Base-by-base conservation (phyloP, 495 filamentous ascomycete genomes). In the Talaromyces ruber region DNA sequence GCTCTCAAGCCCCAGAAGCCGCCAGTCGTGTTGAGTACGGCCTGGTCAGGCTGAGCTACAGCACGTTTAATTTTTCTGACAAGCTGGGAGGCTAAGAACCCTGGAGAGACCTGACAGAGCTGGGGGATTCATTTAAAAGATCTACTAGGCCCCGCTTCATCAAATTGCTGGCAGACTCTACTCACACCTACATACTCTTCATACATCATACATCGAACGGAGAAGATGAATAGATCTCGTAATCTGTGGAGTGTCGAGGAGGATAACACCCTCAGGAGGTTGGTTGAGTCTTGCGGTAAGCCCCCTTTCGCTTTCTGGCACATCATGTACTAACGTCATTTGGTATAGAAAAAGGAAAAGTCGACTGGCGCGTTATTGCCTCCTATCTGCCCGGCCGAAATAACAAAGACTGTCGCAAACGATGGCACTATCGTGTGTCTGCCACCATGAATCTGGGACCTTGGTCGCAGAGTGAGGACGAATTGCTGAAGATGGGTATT, bases 381-480 rank as follows among this genome's bases (percentile, higher is more conserved):
- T 53, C 57, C 8, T 66, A 56, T 21, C 59, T 70, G 2, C 62
- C 53, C 21, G 67, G 69, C 9, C 59, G 69, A 11, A 64, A 62
- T 18, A 71, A 71, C 45, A 71, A 71, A 58, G 69, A 71, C 55
- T 71, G 69, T 37, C 67, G 69, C 55, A 69, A 68, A 29, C 63
- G 69, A 50, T 71, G 69, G 69, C 58, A 60, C 32, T 63, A 65
- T 39, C 37, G 60, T 28, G 51, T 65, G 30, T 43, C 64, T 16
- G 57, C 52, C 16, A 62, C 55, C 4, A 55, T 65, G 34, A 51
- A 52, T 7, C 50, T 62, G 57, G 71, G 71, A 0, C 32, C 64
- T 14, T 73, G 71, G 71, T 57, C 63, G 11, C 43, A 59, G 21
- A 32, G 29, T 12, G 71, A 73, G 58, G 71, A 73, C 43, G 65